These are phyloP conservation scores for Capronia coronata DNA, from an alignment of 2,329 filamentous ascomycete genomes.

Conservation along the genomic window DNA sequence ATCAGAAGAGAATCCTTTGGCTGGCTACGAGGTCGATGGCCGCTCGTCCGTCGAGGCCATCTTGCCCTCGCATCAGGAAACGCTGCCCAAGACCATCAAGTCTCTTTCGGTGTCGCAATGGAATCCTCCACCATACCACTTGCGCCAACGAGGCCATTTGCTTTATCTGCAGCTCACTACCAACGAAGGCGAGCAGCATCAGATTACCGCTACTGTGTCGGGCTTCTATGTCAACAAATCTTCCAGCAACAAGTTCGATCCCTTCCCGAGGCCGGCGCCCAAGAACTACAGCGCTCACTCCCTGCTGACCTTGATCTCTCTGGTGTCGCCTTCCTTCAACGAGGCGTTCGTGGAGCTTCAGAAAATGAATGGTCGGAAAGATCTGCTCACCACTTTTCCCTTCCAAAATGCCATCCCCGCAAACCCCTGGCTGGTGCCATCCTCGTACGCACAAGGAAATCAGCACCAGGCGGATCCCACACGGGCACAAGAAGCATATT, in stretches of 20 bases:
- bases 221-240: slow-evolving; percentile 98
- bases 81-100: slow-evolving; percentile 85
- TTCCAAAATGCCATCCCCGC: slow-evolving; percentile 91
- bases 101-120: slow-evolving; percentile 80
- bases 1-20: slow-evolving; percentile 49
- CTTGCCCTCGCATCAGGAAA: slow-evolving; percentile 59
- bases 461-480: slow-evolving; percentile 74
- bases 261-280: slow-evolving; percentile 68
- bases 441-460: slow-evolving; percentile 56
- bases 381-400: slow-evolving; percentile 87
- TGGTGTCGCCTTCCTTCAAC: slow-evolving; percentile 77
- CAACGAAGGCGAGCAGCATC: slow-evolving; percentile 88
- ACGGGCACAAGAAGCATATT: slow-evolving; percentile 83
- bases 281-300: slow-evolving; percentile 80
- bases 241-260: slow-evolving; percentile 91
- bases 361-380: slow-evolving; percentile 75
- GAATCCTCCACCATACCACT: slow-evolving; percentile 91
- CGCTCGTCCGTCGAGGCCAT: slow-evolving; percentile 63
- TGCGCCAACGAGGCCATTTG: slow-evolving; percentile 85
- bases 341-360: slow-evolving; percentile 70
- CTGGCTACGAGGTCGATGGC: slow-evolving; percentile 70
- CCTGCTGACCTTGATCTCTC: slow-evolving; percentile 68
- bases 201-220: slow-evolving; percentile 87
- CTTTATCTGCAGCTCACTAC: slow-evolving; percentile 85
- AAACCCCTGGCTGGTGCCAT: slow-evolving; percentile 79